A percentile compares a stretch with the other conserved stretches of the same genome.
These are phyloP conservation scores for Edaphochlamys debaryana DNA, from an alignment of 139 green algal species.

Conservation along the genomic window DNA sequence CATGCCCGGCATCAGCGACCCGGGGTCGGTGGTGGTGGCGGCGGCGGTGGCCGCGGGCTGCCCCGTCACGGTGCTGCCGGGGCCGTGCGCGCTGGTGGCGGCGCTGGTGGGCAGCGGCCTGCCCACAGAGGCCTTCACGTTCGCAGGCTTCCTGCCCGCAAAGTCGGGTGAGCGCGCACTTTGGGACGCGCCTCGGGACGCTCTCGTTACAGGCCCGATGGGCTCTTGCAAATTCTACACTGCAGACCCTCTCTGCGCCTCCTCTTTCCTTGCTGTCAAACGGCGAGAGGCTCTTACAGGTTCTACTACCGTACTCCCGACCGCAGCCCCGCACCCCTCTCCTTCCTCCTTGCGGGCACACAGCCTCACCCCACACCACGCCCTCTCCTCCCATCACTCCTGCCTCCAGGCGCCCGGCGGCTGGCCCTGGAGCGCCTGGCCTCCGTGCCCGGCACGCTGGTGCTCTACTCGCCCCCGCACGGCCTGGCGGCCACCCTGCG, in stretches of 20 bases:
- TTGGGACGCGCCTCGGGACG: no score
- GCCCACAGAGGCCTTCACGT: constrained; percentile 73
- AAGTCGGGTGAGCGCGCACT: constrained; percentile 64
- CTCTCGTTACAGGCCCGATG: no score
- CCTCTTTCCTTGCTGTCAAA: no score
- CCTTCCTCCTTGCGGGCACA: no score
- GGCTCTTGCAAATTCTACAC: no score
- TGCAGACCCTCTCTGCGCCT: no score
- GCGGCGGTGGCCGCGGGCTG: constrained; percentile 58
- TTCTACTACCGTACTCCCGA: no score
- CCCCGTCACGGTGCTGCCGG: constrained; percentile 70
- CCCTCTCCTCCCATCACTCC: no score
- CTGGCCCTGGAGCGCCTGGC: constrained; percentile 37
- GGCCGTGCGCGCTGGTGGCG: constrained; percentile 79
- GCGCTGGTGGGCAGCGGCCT: constrained; percentile 86
- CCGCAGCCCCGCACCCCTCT: no score
- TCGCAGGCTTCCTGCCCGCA: constrained; percentile 85
- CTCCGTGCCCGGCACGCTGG: constrained; percentile 63
- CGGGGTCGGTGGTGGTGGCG: constrained; percentile 76
- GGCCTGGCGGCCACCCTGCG: constrained; percentile 61
- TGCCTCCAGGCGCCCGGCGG: constrained; percentile 29
- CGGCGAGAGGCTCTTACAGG: no score
- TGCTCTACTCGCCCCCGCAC: constrained; percentile 85
- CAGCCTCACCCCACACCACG: no score
- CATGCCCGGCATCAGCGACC: constrained; percentile 89